Base-by-base conservation (phyloP, 148 eudicot genomes). In the Rhododendron kiyosumense region DNA sequence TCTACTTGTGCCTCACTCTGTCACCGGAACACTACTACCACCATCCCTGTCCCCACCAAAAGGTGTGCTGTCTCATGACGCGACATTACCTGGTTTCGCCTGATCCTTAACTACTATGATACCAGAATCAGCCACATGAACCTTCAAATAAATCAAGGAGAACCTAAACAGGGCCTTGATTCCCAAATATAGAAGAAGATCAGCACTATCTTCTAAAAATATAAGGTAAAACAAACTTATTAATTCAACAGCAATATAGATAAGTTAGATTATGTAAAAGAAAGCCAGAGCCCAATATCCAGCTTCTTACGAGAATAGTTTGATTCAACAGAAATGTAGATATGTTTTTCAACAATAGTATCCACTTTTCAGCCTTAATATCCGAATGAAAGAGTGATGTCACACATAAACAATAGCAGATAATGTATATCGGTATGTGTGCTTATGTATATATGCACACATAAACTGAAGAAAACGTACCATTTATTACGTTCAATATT, bases 401-500 rank as follows among this genome's bases (percentile, higher is more conserved):
- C 52, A 78, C 0, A 43, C 6, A 43, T 77, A 24, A 78, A 78
- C 3, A n/a, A 78, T 5, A 43, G 22, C 48, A 18, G 28, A 76
- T 41, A 18, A 38, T 9, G 30, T 22, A 15, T 9, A 9, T 22
- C 3, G 2, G 49, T 46, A 46, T 9, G 49, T 46, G 22, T 57
- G 61, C 14, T 57, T 7, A 63, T 63, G 12, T 13, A 69, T 28
- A 28, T 32, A 20, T 32, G 20, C 9, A 71, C 20, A 22, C 14
- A 77, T 38, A 41, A 81, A 28, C 36, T 8, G 34, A 41, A 32
- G 48, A 26, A 51, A 28, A 49, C 77, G 9, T 36, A 89, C 89
- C 89, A 57, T 85, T 87, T 79, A 90, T 78, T 83, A 89, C 1
- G 65, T 84, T 67, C 49, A 78, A 84, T 43, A 90, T 71, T 18